These are phyloP conservation scores for Pseudocercospora musae DNA, from an alignment of 2,329 filamentous ascomycete genomes.

Conservation along the genomic window DNA sequence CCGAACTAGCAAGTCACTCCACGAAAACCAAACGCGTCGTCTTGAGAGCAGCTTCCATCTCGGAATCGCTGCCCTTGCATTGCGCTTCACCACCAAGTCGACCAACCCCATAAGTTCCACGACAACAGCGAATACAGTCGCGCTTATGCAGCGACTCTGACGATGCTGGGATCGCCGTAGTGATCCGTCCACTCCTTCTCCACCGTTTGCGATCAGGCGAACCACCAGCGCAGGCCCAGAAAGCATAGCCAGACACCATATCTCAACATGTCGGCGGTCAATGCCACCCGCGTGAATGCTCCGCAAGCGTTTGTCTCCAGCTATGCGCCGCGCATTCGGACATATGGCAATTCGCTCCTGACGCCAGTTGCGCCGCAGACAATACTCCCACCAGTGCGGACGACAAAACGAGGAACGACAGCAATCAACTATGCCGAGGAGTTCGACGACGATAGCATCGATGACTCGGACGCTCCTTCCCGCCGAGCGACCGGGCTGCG, in stretches of 20 bases:
- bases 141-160: slow-evolving; percentile 20
- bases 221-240: neutral
- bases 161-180: slow-evolving; percentile 23
- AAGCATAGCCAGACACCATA: neutral
- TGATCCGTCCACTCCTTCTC: neutral
- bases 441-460: slow-evolving; percentile 81
- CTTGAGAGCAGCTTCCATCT: neutral
- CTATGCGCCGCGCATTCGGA: slow-evolving; percentile 85
- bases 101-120: neutral
- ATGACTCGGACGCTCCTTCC: slow-evolving; percentile 65
- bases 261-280: slow-evolving; percentile 22
- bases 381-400: slow-evolving; percentile 67
- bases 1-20: neutral
- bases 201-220: slow-evolving; percentile 11
- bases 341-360: slow-evolving; percentile 87
- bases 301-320: slow-evolving; percentile 88
- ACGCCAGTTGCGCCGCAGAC: slow-evolving; percentile 75
- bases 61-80: neutral
- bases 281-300: slow-evolving; percentile 45
- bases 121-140: neutral
- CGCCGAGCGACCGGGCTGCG: slow-evolving; percentile 72
- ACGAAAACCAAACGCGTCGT: neutral
- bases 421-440: slow-evolving; percentile 98
- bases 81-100: neutral
- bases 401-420: slow-evolving; percentile 94